Conservation (phyloP, 768 basidiomycete species). For the Boletus fagicola region DNA sequence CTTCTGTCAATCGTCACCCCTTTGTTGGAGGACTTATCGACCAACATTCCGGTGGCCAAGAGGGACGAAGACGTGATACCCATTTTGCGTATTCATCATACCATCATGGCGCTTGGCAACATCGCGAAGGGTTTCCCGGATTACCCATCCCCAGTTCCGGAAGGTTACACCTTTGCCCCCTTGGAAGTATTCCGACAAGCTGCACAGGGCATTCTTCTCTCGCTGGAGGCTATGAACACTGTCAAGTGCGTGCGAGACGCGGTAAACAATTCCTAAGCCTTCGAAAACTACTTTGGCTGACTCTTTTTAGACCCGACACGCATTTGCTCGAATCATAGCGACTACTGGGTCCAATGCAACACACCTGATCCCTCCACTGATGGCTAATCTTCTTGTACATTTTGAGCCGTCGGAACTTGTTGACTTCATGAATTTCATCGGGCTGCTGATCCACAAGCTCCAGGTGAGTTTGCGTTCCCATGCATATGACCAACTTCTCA, state of each 20-base stretch:
- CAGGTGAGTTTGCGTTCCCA: constrained; percentile 50
- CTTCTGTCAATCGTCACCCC: constrained; percentile 81
- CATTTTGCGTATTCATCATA: constrained; percentile 88
- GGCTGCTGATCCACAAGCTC: constrained; percentile 84
- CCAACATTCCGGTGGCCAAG: constrained; percentile 52
- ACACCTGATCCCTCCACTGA: constrained; percentile 83
- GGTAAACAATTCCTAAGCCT: constrained; percentile 45
- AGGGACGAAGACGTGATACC: constrained; percentile 66
- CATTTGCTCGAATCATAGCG: constrained; percentile 90
- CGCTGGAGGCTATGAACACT: constrained; percentile 83
- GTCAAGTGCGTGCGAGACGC: constrained; percentile 90
- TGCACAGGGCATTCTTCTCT: constrained; percentile 83
- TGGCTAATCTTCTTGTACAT: constrained; percentile 85
- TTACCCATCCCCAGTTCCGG: constrained; percentile 66
- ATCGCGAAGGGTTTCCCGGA: constrained; percentile 97
- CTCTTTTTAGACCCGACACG: constrained; percentile 72
- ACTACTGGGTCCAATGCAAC: constrained; percentile 86
- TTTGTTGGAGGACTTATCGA: constrained; percentile 69
- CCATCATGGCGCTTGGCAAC: constrained; percentile 91
- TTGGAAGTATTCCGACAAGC: constrained; percentile 80
- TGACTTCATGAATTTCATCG: constrained; percentile 96
- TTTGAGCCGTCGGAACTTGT: constrained; percentile 91
- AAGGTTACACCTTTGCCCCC: constrained; percentile 66
- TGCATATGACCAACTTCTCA: background rate
- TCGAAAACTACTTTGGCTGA: constrained; percentile 6